Conservation (phyloP, 768 basidiomycete genomes). For the Exidia glandulosa region DNA sequence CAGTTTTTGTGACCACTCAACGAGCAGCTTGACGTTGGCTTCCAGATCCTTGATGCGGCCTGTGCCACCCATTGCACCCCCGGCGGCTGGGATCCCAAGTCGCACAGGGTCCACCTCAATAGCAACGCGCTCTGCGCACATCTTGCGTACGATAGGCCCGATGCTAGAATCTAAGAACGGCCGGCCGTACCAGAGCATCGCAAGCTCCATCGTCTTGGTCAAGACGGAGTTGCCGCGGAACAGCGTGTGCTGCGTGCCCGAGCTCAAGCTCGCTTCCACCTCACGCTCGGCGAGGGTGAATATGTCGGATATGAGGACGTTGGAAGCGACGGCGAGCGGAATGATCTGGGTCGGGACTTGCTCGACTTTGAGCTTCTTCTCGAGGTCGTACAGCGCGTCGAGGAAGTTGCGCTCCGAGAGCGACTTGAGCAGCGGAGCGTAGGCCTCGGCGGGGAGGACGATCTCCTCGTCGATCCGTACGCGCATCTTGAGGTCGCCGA, state of each 20-base stretch:
- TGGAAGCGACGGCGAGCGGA: conserved; percentile 57
- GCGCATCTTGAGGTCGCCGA: conserved; percentile 67
- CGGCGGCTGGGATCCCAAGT: conserved; percentile 2
- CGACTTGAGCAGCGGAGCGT: conserved; percentile 50
- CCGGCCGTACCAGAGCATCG: conserved; percentile 75
- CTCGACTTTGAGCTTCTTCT: conserved; percentile 55
- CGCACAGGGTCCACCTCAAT: conserved; percentile 78
- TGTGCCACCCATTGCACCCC: conserved; percentile 37
- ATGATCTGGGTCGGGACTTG: conserved; percentile 50
- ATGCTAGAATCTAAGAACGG: conserved; percentile 72
- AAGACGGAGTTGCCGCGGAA: conserved; percentile 49
- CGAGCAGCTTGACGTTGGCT: conserved; percentile 54
- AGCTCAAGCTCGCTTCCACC: conserved; percentile 32
- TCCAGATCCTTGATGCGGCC: conserved; percentile 53
- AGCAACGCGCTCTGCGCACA: conserved; percentile 61
- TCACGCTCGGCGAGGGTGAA: conserved; percentile 59
- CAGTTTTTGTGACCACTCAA: conserved; percentile 68
- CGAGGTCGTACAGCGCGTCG: conserved; percentile 65
- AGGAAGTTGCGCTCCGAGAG: conserved; percentile 45
- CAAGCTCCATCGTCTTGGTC: conserved; percentile 59
- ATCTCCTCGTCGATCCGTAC: conserved; percentile 77
- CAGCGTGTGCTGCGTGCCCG: conserved; percentile 56
- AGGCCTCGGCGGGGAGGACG: conserved; percentile 57
- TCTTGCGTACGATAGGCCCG: conserved; percentile 53
- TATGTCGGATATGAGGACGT: conserved; percentile 55